Base-by-base conservation (phyloP, 768 basidiomycete genomes). In the Leccinum sublutescens region DNA sequence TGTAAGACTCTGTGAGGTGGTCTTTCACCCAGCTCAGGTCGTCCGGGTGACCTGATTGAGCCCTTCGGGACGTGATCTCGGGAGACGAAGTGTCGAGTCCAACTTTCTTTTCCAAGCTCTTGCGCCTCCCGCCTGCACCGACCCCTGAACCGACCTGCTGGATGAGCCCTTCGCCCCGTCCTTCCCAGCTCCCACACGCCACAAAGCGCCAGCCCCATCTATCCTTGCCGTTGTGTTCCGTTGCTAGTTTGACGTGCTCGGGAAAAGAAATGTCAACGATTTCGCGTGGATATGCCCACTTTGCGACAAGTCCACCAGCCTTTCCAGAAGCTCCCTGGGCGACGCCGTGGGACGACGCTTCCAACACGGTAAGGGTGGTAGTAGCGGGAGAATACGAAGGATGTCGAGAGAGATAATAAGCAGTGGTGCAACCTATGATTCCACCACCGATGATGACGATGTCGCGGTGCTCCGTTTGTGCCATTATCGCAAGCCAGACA, bases 201-300 rank as follows among this genome's bases (percentile, higher is more conserved):
- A 93, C 86, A 65, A 80, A 84, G 50, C 93, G 76, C 83, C 89
- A 95, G 0, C 92, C 92, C 92, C 91, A 95, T n/a, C 85, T 75
- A 29, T 83, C 79, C 31, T 78, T 72, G 3, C 93, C 93, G 57
- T 80, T 79, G 71, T 88, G 85, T 64, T 87, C 78, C 52, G 82
- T 70, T 4, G 92, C 90, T 9, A 96, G 80, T 38, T 79, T 80
- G 62, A 85, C 80, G 71, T 95, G 93, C 67, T 95, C 86, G 12
- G 78, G 56, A 48, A 75, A 74, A 1, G 91, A 91, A 15, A 93
- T 76, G 54, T 81, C 74, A 8, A 87, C 86, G 31, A 94, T 77
- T 62, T 86, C 83, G 52, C 81, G 82, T 0, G 87, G 86, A 66
- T 87, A 88, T 52, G 92, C 94, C 93, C 93, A 87, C 73, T 87